Base-by-base conservation (phyloP, 2,329 filamentous ascomycete genomes). In the Arthrobotrys sphaeroides region DNA sequence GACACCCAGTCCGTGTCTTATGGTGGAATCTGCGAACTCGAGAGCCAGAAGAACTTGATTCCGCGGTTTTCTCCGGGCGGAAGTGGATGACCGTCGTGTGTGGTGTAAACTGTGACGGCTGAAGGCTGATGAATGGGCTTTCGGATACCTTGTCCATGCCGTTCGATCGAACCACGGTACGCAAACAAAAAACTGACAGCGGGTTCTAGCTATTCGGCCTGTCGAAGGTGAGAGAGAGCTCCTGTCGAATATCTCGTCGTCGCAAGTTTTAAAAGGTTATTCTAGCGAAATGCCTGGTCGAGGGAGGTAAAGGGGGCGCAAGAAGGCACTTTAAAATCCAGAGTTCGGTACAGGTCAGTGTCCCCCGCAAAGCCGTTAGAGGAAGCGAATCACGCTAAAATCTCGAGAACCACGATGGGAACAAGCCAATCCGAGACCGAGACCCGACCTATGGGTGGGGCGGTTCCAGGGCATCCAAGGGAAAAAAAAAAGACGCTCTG, bases 1-100 rank as follows among this genome's bases (percentile, higher is more conserved):
- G 62, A 31, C 70, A 74, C 7, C 70, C 70, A 13, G 70, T 74
- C 24, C 70, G 62, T n/a, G 70, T 68, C 16, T 74, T 74, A 40
- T 64, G 62, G 42, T 74, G 70, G 28, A 74, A 74, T 28, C 70
- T 62, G 20, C 70, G 70, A 24, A 74, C 28, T 9, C 70, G 62
- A 20, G 62, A 55, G 2, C 36, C 26, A 13, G 61, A n/a, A n/a
- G n/a, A 28, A 6, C 43, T 61, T 16, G 70, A 16, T 26, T 74
- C 70, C 13, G 45, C 55, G n/a, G 70, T 26, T 64, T 38, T 53
- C 43, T 74, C 70, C 64, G 61, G 45, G 18, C 57, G 70, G 62
- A 62, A 74, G 64, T 74, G 64, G 31, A 74, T 55, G 36, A 73
- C 69, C 0, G 62, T 64, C 7, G 62, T 47, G 24, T 68, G 62